phyloP scores from a whole-genome alignment of 805 yeast genomes.

The Saturnispora zaruensis region DNA sequence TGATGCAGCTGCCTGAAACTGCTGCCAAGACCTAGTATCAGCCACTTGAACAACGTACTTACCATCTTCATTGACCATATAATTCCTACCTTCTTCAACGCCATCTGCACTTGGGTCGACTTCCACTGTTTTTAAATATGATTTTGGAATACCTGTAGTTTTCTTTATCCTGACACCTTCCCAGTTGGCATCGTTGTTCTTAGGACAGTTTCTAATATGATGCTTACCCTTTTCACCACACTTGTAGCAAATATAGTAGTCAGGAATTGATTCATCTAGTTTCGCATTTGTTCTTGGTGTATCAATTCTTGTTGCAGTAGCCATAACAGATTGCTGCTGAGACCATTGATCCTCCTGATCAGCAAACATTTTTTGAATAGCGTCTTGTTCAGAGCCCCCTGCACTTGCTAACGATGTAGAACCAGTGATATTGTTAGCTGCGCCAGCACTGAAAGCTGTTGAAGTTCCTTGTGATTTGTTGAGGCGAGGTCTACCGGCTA shows the following conservation, averaged over 20 bases:
- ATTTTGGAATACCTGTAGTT: constrained; percentile 96
- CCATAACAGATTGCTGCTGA: constrained; percentile 84
- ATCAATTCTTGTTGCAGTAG: constrained; percentile 68
- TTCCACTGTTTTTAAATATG: constrained; percentile 78
- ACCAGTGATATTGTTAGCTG: constrained; percentile 12
- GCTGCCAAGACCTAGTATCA: constrained; percentile 84
- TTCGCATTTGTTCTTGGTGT: constrained; percentile 23
- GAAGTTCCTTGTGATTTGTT: constrained; percentile 18
- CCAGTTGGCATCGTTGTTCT: constrained; percentile 84
- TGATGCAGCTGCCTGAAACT: constrained; percentile 40
- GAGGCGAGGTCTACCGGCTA: constrained; percentile 60
- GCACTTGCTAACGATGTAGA: constrained; percentile 26
- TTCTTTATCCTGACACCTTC: constrained; percentile 86
- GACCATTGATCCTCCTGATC: constrained; percentile 94
- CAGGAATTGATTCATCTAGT: constrained; percentile 78
- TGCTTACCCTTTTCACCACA: constrained; percentile 92
- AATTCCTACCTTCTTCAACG: constrained; percentile 34
- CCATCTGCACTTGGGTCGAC: constrained; percentile 49
- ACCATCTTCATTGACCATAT: constrained; percentile 89
- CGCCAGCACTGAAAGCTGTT: constrained; percentile 14
- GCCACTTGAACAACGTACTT: constrained; percentile 95
- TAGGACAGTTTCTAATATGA: constrained; percentile 95
- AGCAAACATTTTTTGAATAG: constrained; percentile 83
- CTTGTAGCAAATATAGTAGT: constrained; percentile 91
- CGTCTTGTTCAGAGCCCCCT: constrained; percentile 62